Conservation (phyloP, 371 early-diverging fungal genomes). For the Rhizopus microsporus region DNA sequence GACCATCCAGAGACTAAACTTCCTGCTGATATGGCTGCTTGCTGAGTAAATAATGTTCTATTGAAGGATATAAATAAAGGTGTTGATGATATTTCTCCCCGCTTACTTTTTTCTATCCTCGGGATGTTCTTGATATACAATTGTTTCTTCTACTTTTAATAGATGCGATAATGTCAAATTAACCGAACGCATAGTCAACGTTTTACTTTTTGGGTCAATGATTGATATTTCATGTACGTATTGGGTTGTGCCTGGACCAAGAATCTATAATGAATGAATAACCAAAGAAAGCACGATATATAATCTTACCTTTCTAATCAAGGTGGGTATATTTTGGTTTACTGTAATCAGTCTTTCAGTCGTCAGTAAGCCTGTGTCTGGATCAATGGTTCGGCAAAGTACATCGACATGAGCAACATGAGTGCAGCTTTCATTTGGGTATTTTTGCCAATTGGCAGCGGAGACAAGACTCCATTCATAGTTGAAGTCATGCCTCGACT, state of each 20-base stretch:
- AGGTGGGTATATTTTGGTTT: constrained; percentile 78
- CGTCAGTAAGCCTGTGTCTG: constrained; percentile 75
- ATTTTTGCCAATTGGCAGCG: constrained; percentile 91
- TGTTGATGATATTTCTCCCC: not conserved
- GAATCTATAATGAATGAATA: constrained; percentile 36
- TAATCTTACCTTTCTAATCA: constrained; percentile 49
- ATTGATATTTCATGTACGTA: constrained; percentile 85
- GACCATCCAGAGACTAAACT: constrained; percentile 70
- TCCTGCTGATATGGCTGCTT: constrained; percentile 75
- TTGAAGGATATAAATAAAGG: not conserved
- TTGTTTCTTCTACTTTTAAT: constrained; percentile 80
- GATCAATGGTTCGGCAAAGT: constrained; percentile 75
- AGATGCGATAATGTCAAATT: constrained; percentile 75
- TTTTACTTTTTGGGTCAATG: constrained; percentile 73
- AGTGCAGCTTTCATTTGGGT: constrained; percentile 86
- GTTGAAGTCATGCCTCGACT: constrained; percentile 60
- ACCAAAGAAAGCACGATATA: not conserved
- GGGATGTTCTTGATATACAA: constrained; percentile 70
- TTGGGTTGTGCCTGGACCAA: constrained; percentile 62
- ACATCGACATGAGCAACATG: constrained; percentile 91
- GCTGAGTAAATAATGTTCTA: constrained; percentile 72
- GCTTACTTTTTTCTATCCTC: constrained; percentile 35
- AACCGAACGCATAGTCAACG: constrained; percentile 68
- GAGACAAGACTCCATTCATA: constrained; percentile 86
- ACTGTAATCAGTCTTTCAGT: constrained; percentile 87